Base-by-base conservation (phyloP, 495 filamentous ascomycete genomes). In the Apiosordaria backusii region DNA sequence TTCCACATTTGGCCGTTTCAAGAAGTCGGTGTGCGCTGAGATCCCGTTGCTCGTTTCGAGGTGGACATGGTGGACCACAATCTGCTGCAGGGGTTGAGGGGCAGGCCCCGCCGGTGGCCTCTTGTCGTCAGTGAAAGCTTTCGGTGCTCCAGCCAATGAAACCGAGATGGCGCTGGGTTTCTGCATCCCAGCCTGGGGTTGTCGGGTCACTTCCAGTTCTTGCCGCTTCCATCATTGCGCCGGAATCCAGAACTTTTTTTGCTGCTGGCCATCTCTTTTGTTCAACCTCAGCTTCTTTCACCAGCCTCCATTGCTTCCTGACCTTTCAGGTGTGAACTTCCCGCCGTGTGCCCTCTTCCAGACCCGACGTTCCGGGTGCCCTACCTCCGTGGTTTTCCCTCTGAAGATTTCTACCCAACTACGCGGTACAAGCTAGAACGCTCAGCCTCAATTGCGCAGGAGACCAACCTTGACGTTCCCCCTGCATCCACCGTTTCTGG, bases 381-480 rank as follows among this genome's bases (percentile, higher is more conserved):
- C 35, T 45, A 13, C 35, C 9, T 6, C 5, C 29, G 6, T 5
- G 10, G 29, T 13, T 13, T 45, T 6, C 9, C 35, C 3, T 45
- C 35, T 45, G 35, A 45, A 45, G 6, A 45, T 45, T 45, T 45
- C 35, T 45, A 45, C 35, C 35, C 35, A 45, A 45, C 35, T 45
- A 15, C 35, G 9, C 35, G 35, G 35, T 6, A 45, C 35, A 45
- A 45, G 35, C 27, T 29, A 29, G 27, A 7, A 45, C 35, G 10
- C 52, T 55, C 52, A 55, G 52, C 52, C 52, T 55, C 52, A 55
- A 23, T 55, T 55, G 35, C 35, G 35, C 35, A 13, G 35, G 23
- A 62, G 64, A 40, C 65, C 72, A 74, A 69, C 60, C 66, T 66
- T 67, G 60, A 70, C 58, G 65, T 57, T 67, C 69, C 72, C 66